Conservation (phyloP, 352 stramenopile species). For the Phytophthora litchii region DNA sequence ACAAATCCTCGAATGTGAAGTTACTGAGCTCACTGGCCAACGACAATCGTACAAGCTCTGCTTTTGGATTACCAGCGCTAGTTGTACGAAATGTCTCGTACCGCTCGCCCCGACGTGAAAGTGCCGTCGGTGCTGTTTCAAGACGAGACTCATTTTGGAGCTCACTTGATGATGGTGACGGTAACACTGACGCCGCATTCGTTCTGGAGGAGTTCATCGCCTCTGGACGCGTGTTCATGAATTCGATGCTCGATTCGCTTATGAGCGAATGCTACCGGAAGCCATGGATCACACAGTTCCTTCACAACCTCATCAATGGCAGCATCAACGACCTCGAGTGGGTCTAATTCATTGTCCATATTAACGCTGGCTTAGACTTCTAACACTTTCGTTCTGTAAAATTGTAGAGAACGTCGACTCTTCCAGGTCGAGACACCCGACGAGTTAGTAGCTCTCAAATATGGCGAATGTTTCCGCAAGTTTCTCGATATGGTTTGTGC, state of each 20-base stretch:
- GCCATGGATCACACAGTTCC: slow-evolving; percentile 71
- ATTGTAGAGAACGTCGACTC: slow-evolving; percentile 55
- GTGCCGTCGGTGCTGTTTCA: slow-evolving; percentile 3
- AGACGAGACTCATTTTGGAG: slow-evolving; percentile 54
- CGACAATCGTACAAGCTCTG: slow-evolving; percentile 45
- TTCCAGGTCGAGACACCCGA: slow-evolving; percentile 72
- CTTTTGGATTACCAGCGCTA: slow-evolving; percentile 43
- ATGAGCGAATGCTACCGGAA: slow-evolving; percentile 85
- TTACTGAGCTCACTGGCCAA: slow-evolving; percentile 76
- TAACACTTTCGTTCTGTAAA: neutral
- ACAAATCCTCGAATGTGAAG: slow-evolving; percentile 79
- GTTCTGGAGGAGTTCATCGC: slow-evolving; percentile 77
- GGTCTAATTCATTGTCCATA: slow-evolving; percentile 19
- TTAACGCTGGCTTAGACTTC: too few species aligned
- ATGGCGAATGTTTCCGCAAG: slow-evolving; percentile 70
- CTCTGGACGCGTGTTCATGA: slow-evolving; percentile 77
- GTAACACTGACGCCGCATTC: slow-evolving; percentile 44
- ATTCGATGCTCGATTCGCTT: slow-evolving; percentile 72
- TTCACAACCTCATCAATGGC: slow-evolving; percentile 71
- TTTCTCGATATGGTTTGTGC: slow-evolving; percentile 65
- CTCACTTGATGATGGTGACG: slow-evolving; percentile 41
- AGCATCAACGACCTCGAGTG: slow-evolving; percentile 64
- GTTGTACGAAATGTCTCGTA: slow-evolving; percentile 53
- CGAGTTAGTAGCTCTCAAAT: slow-evolving; percentile 52
- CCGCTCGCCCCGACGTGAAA: slow-evolving; percentile 45